Conservation (phyloP, 106 monocot species). For the Xerophyta viscosa region DNA sequence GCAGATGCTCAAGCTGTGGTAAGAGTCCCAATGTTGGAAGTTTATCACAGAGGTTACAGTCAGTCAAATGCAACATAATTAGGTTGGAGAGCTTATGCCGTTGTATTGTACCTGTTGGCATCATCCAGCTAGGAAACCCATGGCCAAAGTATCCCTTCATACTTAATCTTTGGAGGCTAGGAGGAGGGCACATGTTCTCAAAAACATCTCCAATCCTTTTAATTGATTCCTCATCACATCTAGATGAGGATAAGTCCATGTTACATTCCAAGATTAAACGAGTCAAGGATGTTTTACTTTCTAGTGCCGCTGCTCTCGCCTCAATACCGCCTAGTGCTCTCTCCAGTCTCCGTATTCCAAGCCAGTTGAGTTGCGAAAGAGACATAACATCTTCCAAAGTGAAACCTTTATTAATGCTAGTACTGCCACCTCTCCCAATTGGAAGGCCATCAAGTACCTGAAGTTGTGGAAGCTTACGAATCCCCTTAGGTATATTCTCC, state of each 20-base stretch:
- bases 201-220: conserved; percentile 12
- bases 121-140: conserved; percentile 18
- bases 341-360: conserved; percentile 6
- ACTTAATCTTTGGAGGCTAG: neutral
- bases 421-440: neutral
- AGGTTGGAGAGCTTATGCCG: conserved; percentile 1
- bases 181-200: conserved; percentile 17
- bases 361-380: neutral
- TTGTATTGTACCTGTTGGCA: too few relatives aligned
- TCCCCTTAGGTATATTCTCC: conserved; percentile 8
- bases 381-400: conserved; percentile 9
- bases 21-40: conserved; percentile 15
- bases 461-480: conserved; percentile 5
- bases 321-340: neutral
- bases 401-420: neutral
- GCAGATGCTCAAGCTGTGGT: conserved; percentile 6
- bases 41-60: neutral
- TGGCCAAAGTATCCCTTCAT: conserved; percentile 14
- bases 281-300: neutral
- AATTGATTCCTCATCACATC: neutral
- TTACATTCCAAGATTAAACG: conserved; percentile 1
- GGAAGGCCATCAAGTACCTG: neutral
- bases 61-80: neutral
- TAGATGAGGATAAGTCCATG: neutral
- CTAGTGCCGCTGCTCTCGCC: neutral